Evolutionary conservation across 306 rosid species (phyloP), one percentile per base, ranked within the genome.

Genomic region (Cotoneaster glaucophyllus): DNA sequence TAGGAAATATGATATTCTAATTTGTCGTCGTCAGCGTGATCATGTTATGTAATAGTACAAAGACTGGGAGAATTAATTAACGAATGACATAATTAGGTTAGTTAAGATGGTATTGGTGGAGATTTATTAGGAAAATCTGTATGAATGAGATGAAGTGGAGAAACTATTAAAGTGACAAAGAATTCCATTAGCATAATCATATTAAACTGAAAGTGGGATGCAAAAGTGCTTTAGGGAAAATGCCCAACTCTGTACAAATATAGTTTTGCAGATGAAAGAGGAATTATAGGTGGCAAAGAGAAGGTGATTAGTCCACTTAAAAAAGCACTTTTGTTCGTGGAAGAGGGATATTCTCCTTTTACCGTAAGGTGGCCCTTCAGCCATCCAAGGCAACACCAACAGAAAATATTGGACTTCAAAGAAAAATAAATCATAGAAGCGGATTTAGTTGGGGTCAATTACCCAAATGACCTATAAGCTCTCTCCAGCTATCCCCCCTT

Each of bases 171-270:
- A 8, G 78, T 79, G 79, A 77, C 80, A 77, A 37, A 37, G 68
- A 77, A 79, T 75, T 79, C 79, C 85, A 80, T 85, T 86, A 78
- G 79, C 85, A 85, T 73, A 83, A 85, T 87, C 83, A 82, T 88
- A 77, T 75, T 59, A 82, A 84, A 82, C 10, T 79, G 37, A 78
- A 84, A 87, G 93, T 90, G 89, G 88, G 48, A 73, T 79, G 12
- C 26, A 56, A 37, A 79, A 79, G 86, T 88, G 87, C 79, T 83
- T 79, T 83, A 50, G 22, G 74, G 64, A 44, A 79, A 78, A 83
- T 80, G 64, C 78, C 86, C 12, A 83, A 56, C 75, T 78, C 82
- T 61, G 7, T 25, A 25, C 64, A 75, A 24, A 73, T 31, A 31
- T 39, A 31, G 77, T 78, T 18, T 18, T 68, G 65, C 50, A 56